Percentiles rank a stretch among this genome's conserved stretches.
phyloP scores from a whole-genome alignment of 352 stramenopile genomes.

The Globisporangium nodosum region DNA sequence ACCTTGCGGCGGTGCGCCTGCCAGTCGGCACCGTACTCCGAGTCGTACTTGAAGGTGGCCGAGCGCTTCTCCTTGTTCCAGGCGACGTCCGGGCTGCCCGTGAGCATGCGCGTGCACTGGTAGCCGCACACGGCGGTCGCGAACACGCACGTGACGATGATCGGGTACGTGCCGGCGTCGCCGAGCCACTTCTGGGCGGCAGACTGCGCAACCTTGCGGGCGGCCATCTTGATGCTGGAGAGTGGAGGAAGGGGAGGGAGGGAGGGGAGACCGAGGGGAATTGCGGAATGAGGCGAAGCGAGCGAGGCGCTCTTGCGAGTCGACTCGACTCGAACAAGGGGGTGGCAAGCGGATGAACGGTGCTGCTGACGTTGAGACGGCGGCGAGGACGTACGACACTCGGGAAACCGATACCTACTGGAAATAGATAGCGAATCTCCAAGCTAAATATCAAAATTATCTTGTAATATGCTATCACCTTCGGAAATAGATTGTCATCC shows the following conservation, averaged over 20 bases:
- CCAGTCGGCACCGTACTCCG: conserved; percentile 54
- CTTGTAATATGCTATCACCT: too few relatives aligned
- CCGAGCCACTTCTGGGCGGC: conserved; percentile 66
- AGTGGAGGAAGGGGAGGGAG: conserved; percentile 1
- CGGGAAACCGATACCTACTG: too few relatives aligned
- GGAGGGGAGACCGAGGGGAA: conserved; percentile 21
- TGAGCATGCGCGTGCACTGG: conserved; percentile 67
- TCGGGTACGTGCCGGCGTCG: conserved; percentile 72
- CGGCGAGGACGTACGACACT: too few relatives aligned
- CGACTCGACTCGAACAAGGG: too few relatives aligned
- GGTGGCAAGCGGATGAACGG: conserved; percentile 21
- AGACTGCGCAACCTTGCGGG: conserved; percentile 37
- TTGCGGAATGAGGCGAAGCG: conserved; percentile 50
- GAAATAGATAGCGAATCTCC: too few relatives aligned
- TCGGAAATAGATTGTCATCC: too few relatives aligned
- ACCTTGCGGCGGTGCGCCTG: conserved; percentile 71
- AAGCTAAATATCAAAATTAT: too few relatives aligned
- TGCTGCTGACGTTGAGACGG: too few relatives aligned
- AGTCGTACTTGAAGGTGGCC: conserved; percentile 71
- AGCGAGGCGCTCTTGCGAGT: too few relatives aligned
- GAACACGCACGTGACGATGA: conserved; percentile 62
- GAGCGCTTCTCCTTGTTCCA: conserved; percentile 76
- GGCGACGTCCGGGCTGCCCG: conserved; percentile 65
- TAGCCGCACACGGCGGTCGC: conserved; percentile 61
- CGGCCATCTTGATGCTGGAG: conserved; percentile 41